phyloP scores from a whole-genome alignment of 2,329 filamentous ascomycete genomes.

The Penicillium paneum region DNA sequence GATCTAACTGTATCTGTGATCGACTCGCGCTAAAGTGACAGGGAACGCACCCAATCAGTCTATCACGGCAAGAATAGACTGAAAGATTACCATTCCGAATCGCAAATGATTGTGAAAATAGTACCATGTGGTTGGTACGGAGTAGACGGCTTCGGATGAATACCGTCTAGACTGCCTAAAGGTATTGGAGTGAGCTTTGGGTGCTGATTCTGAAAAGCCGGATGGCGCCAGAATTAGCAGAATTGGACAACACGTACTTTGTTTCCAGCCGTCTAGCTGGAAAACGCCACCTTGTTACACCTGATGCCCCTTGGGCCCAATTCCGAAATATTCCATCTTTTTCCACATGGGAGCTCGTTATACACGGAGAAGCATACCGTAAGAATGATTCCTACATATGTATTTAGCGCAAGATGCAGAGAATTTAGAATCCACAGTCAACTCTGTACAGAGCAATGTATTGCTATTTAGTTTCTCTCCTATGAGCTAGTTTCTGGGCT shows the following conservation, averaged over 20 bases:
- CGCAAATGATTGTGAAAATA: not conserved
- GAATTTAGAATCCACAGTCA: not conserved
- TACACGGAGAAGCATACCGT: not conserved
- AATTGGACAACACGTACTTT: not conserved
- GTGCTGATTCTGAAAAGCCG: not conserved
- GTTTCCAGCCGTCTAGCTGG: not conserved
- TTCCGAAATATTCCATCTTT: not conserved
- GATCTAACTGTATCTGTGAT: not conserved
- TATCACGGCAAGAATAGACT: not conserved
- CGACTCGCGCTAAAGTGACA: not conserved
- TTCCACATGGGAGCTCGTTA: not conserved
- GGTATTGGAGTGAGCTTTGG: not conserved
- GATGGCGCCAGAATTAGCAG: not conserved
- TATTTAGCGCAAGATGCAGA: no score
- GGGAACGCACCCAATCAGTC: not conserved
- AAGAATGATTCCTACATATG: not conserved
- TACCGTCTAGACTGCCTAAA: not conserved
- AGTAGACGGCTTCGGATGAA: not conserved
- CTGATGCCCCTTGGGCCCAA: not conserved
- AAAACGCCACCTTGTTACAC: not conserved
- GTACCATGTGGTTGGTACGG: not conserved
- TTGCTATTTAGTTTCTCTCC: not conserved
- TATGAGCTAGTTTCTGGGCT: not conserved
- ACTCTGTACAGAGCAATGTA: no score
- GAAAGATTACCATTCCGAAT: not conserved